Evolutionary conservation across 352 stramenopile genomes (phyloP).

Genomic region (Globisporangium orthogonon): DNA sequence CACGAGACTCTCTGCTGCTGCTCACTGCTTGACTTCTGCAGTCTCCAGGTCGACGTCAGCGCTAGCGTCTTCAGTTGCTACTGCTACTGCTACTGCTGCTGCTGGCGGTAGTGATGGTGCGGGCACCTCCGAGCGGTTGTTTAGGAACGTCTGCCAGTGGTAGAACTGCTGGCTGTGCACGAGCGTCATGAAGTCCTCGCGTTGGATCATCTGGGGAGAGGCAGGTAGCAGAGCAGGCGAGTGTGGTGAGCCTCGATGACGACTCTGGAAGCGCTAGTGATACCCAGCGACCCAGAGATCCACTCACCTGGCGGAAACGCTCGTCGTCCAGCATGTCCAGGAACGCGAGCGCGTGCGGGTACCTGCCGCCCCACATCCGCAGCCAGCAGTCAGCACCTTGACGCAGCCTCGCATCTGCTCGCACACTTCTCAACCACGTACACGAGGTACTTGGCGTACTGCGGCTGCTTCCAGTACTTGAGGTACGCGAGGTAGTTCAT

Average conservation of each 20-base stretch:
- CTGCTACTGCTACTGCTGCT: not conserved
- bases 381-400: not conserved
- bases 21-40: not conserved
- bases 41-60: not conserved
- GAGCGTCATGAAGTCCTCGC: constrained; percentile 83
- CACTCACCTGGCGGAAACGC: constrained; percentile 61
- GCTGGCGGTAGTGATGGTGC: constrained; percentile 4
- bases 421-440: constrained; percentile 17
- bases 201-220: constrained; percentile 61
- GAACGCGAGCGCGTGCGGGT: constrained; percentile 84
- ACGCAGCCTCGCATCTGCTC: not conserved
- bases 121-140: constrained; percentile 57
- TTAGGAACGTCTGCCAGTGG: constrained; percentile 87
- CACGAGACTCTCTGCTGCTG: not conserved
- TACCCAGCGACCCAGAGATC: not conserved
- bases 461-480: constrained; percentile 90
- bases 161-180: constrained; percentile 88
- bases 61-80: not conserved
- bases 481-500: constrained; percentile 90
- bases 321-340: constrained; percentile 87
- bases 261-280: not conserved
- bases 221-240: not conserved
- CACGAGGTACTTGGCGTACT: constrained; percentile 90
- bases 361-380: constrained; percentile 20
- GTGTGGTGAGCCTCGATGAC: not conserved